Evolutionary conservation across 2,329 filamentous ascomycete species (phyloP).

Genomic region (Pyrenophora teres): DNA sequence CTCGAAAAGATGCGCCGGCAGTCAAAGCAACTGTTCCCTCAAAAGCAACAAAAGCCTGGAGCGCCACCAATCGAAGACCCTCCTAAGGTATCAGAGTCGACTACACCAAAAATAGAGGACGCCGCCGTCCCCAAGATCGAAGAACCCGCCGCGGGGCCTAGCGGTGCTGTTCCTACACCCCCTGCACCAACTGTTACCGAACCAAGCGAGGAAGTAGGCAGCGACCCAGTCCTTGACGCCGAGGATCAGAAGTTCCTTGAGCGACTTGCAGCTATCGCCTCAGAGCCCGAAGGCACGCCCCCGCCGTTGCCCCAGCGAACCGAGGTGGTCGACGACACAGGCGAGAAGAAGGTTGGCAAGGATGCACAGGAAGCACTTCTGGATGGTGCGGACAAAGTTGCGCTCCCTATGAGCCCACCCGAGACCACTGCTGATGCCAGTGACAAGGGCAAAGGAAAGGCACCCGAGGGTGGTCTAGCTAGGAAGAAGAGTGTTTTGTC

Average conservation of each 20-base stretch:
- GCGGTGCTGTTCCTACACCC: slow-evolving; percentile 21
- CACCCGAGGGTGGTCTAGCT: slow-evolving; percentile 33
- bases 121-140: slow-evolving; percentile 14
- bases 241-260: slow-evolving; percentile 65
- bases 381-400: slow-evolving; percentile 54
- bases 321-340: slow-evolving; percentile 39
- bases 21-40: slow-evolving; percentile 35
- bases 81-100: slow-evolving; percentile 16
- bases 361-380: slow-evolving; percentile 54
- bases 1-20: slow-evolving; percentile 42
- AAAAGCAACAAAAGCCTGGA: slow-evolving; percentile 15
- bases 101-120: slow-evolving; percentile 11
- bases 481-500: slow-evolving; percentile 48
- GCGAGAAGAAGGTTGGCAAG: slow-evolving; percentile 43
- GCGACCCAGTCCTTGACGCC: slow-evolving; percentile 59
- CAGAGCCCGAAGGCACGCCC: slow-evolving; percentile 46
- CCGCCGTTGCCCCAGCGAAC: slow-evolving; percentile 49
- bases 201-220: slow-evolving; percentile 34
- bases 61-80: slow-evolving; percentile 18
- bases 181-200: slow-evolving; percentile 30
- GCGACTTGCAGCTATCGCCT: slow-evolving; percentile 54
- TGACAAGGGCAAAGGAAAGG: slow-evolving; percentile 34
- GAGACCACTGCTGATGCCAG: slow-evolving; percentile 37
- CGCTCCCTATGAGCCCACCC: slow-evolving; percentile 56
- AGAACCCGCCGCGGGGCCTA: slow-evolving; percentile 30